Evolutionary conservation across 2,329 filamentous ascomycete species (phyloP).

Genomic region (Diaporthe helianthi): DNA sequence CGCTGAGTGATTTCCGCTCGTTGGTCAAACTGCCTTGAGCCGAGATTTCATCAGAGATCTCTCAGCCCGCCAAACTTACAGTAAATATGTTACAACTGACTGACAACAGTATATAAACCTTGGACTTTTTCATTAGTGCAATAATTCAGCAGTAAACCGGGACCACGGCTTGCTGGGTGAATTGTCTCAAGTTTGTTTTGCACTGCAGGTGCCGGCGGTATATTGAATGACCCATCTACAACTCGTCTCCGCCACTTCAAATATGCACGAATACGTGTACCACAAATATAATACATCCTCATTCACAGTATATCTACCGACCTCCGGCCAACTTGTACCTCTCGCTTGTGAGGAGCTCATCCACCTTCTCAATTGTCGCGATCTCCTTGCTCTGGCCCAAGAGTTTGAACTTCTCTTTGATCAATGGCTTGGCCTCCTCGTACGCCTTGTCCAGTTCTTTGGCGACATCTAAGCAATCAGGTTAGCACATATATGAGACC

Average conservation of each 20-base stretch:
- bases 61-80: neutral
- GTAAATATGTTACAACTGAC: neutral
- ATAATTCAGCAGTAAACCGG: no score
- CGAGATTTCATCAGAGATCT: slow-evolving; percentile 13
- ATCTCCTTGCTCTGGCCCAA: slow-evolving; percentile 46
- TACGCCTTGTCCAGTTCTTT: slow-evolving; percentile 59
- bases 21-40: neutral
- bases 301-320: slow-evolving; percentile 36
- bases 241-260: no score
- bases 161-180: neutral
- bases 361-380: slow-evolving; percentile 61
- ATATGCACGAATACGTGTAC: neutral
- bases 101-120: neutral
- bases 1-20: neutral
- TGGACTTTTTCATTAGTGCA: neutral
- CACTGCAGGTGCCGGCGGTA: neutral
- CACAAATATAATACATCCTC: slow-evolving; percentile 18
- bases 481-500: slow-evolving; percentile 31
- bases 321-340: slow-evolving; percentile 50
- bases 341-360: slow-evolving; percentile 62
- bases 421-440: slow-evolving; percentile 46
- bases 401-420: slow-evolving; percentile 29
- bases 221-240: neutral
- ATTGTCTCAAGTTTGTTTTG: no score
- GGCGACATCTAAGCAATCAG: slow-evolving; percentile 51